Conservation (phyloP, 805 yeast genomes). For the Yarrowia phangngaensis region DNA sequence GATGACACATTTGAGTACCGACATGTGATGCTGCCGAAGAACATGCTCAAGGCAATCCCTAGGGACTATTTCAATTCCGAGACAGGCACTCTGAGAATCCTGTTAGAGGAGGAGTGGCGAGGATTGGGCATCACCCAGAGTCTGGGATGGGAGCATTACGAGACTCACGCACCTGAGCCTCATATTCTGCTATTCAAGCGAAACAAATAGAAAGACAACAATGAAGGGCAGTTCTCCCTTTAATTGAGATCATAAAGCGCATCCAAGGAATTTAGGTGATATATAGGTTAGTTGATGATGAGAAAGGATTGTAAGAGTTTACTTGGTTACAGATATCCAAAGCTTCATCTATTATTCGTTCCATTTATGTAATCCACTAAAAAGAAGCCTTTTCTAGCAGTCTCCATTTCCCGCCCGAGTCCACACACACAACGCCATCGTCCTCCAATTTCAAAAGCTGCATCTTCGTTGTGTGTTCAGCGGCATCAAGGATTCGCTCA, state of each 20-base stretch:
- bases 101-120: conserved; percentile 97
- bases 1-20: conserved; percentile 91
- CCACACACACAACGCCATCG: conserved; percentile 31
- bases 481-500: conserved; percentile 35
- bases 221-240: too few species aligned
- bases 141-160: conserved; percentile 96
- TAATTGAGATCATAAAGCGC: background rate
- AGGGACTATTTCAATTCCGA: conserved; percentile 89
- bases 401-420: background rate
- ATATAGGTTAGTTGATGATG: conserved; percentile 24
- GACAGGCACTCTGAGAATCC: conserved; percentile 86
- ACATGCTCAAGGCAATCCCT: conserved; percentile 90
- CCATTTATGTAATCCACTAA: background rate
- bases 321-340: background rate
- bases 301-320: conserved; percentile 1
- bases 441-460: conserved; percentile 36
- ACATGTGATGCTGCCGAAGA: conserved; percentile 95
- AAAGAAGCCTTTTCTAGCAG: conserved; percentile 11
- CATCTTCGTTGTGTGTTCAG: conserved; percentile 35
- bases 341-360: conserved; percentile 2
- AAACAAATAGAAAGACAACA: conserved; percentile 13
- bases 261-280: conserved; percentile 10
- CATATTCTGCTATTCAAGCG: conserved; percentile 81
- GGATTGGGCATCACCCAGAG: conserved; percentile 97
- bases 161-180: conserved; percentile 98